A percentile compares a stretch with the other conserved stretches of the same genome.
These are phyloP conservation scores for Bipolaris cookei DNA, from an alignment of 2,329 filamentous ascomycete species.

Conservation along the genomic window DNA sequence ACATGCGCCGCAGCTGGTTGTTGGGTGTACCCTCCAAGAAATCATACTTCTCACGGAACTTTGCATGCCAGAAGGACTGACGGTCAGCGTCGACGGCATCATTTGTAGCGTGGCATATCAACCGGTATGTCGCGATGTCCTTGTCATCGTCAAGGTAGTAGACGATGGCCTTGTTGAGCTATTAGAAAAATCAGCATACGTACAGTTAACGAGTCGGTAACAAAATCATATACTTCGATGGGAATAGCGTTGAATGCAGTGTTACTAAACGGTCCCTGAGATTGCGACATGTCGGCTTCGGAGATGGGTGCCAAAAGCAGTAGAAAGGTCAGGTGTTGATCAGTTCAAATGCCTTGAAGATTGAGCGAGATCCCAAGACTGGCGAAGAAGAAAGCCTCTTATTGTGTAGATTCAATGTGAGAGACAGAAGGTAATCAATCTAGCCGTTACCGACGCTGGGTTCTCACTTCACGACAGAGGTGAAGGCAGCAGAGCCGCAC, in stretches of 20 bases:
- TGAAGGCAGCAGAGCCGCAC: conserved; percentile 6
- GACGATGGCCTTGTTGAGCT: conserved; percentile 53
- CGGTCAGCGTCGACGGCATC: conserved; percentile 51
- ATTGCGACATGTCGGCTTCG: conserved; percentile 18
- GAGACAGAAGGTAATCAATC: not conserved
- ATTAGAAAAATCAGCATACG: conserved; percentile 3
- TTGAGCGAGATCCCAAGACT: not conserved
- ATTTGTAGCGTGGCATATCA: conserved; percentile 49
- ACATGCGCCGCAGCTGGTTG: conserved; percentile 44
- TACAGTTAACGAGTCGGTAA: not conserved
- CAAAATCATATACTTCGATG: conserved; percentile 36
- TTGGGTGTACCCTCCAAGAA: conserved; percentile 28
- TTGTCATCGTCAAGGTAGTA: conserved; percentile 48
- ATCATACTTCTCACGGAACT: conserved; percentile 54
- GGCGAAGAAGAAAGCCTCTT: not conserved
- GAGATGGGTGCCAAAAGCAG: not conserved
- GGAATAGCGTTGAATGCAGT: conserved; percentile 43
- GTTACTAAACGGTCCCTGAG: conserved; percentile 3
- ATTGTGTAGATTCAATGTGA: not conserved
- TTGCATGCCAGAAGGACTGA: conserved; percentile 56
- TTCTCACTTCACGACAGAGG: conserved; percentile 3
- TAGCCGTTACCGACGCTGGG: conserved; percentile 3
- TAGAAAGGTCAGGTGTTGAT: not conserved
- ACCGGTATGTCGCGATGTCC: conserved; percentile 53
- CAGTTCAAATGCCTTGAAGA: not conserved